Evolutionary conservation across 2,329 filamentous ascomycete species (phyloP), one percentile per base, ranked within the genome.

Genomic region (Fusarium chlamydosporum): DNA sequence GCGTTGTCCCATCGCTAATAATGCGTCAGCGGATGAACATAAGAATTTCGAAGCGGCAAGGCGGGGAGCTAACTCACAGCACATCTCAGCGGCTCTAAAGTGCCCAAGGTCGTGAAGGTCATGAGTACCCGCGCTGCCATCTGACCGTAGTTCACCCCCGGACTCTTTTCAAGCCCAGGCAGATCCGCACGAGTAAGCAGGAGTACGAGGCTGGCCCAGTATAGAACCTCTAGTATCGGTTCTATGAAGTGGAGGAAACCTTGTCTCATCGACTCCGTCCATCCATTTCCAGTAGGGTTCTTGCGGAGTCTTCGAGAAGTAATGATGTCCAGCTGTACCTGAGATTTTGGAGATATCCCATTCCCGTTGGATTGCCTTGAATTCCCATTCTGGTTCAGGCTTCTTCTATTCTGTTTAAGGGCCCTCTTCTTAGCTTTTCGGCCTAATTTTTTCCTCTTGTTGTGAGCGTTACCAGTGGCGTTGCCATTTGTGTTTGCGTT

Each of bases 101-200:
- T 71, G 20, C 73, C 74, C 15, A 75, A 46, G 6, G 67, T 34
- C 16, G 65, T 51, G 50, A 72, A 75, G 43, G 56, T 62, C 11
- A 57, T 43, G n/a, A 75, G 23, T 29, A 68, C 46, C 23, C 67
- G 72, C 4, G 45, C 55, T 35, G 50, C 18, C 56, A 40, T 53
- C 33, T 48, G 46, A 29, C 51, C 26, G 31, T 20, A n/a, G 15
- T 11, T 26, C 16, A 40, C 35, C n/a, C 27, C 47, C 8, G 13
- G 27, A 31, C 20, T 20, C 15, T 40, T 13, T 7, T 41, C 40
- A 15, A 62, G 26, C 9, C 43, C 52, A 27, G 61, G 41, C 16
- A 67, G 42, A 11, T 53, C 18, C 16, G 35, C 23, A 26, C 42
- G 37, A 40, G 60, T 68, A n/a, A 63, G 56, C 20, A 68, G 27